These are phyloP conservation scores for Neurospora sp. DNA, from an alignment of 495 filamentous ascomycete species.

Conservation along the genomic window DNA sequence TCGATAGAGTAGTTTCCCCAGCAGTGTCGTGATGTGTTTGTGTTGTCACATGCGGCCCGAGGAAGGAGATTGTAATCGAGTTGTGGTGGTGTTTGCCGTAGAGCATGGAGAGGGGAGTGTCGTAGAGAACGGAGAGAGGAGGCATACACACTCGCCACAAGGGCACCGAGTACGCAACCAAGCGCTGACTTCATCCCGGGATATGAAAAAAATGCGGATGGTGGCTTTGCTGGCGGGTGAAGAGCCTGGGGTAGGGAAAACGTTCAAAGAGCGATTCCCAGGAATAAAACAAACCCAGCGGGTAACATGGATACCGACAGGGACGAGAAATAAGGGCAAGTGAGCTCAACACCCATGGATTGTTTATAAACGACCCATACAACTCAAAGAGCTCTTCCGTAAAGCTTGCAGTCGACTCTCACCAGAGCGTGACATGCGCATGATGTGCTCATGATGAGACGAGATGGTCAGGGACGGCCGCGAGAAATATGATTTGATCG, in stretches of 20 bases:
- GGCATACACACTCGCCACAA: background rate
- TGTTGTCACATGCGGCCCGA: slow-evolving; percentile 4
- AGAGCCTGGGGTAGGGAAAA: background rate
- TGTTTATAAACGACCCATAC: background rate
- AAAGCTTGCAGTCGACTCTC: background rate
- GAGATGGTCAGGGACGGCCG: background rate
- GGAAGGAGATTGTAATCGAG: background rate
- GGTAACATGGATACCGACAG: background rate
- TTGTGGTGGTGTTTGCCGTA: background rate
- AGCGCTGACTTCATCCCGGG: background rate
- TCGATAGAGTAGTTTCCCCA: slow-evolving; percentile 14
- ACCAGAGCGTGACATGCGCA: background rate
- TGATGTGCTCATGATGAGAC: background rate
- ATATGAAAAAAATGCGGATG: background rate
- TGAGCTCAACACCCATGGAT: background rate
- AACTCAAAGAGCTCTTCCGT: background rate
- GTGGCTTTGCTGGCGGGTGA: background rate
- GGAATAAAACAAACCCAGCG: background rate
- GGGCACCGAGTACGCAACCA: background rate
- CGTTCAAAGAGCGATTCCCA: background rate
- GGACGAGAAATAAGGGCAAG: background rate
- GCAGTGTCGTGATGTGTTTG: slow-evolving; percentile 9
- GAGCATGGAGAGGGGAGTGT: background rate
- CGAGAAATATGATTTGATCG: background rate
- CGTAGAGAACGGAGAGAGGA: background rate